Base-by-base conservation (phyloP, 768 basidiomycete species). In the Lactarius pseudohatsudake region DNA sequence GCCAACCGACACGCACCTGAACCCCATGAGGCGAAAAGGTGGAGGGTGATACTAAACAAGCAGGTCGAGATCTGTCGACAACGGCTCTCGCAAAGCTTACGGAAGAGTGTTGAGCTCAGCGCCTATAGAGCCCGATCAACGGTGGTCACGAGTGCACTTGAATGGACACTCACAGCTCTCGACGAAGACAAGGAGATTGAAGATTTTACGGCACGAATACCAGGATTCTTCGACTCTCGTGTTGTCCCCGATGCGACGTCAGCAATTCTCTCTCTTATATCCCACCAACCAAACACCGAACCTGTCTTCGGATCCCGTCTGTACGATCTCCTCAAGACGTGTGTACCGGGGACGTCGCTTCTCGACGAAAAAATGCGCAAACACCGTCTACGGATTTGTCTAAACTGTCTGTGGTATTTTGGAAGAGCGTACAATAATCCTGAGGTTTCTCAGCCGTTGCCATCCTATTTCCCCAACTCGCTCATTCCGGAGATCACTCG, bases 121-220 rank as follows among this genome's bases (percentile, higher is more conserved):
- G 63, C 57, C 9, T 55, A 22, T 6, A 54, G 11, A 15, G 63
- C 56, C 3, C 8, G 22, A 1, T 58, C 41, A 43, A 26, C 9
- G 22, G 63, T 58, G 36, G 57, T 47, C 34, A 32, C 56, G 2
- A 18, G 9, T 9, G 43, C 63, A 13, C 56, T 64, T 30, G 22
- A 47, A 56, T 64, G 63, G 63, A 64, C 57, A 7, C 57, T 64
- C 43, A 58, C 63, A 3, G 45, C 45, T 16, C 57, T 64, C 36
- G 63, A 50, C 5, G 57, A 34, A n/a, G 63, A 64, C 7, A 13
- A 58, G 11, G 63, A 58, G 34, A 40, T 64, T 20, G 57, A 64
- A 64, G 45, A 64, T 6, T 64, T 64, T 10, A 45, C 57, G 1
- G 43, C 57, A 30, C 63, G 63, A 1, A 38, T 64, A 5, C 63